Evolutionary conservation across 1,284 basidiomycete species (phyloP).

Genomic region (Ceratorhiza oryzae-sativae): DNA sequence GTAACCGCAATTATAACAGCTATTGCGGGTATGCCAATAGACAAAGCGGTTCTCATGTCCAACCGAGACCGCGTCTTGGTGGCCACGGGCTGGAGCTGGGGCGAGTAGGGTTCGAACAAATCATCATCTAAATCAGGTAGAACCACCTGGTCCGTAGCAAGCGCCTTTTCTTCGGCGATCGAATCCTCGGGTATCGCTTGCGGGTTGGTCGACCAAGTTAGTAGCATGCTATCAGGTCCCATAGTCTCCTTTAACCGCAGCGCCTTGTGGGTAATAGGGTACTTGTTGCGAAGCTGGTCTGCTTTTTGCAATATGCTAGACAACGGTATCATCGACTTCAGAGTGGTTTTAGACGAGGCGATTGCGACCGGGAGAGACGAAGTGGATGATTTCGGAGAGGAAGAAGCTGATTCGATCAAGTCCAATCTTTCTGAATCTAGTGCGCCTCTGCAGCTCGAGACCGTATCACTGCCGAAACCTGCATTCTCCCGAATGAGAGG

Average conservation of each 20-base stretch:
- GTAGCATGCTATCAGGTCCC: conserved; percentile 68
- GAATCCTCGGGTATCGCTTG: conserved; percentile 58
- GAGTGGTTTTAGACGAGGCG: conserved; percentile 1
- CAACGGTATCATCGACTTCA: conserved; percentile 52
- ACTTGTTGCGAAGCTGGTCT: conserved; percentile 8
- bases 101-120: conserved; percentile 31
- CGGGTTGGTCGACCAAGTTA: conserved; percentile 60
- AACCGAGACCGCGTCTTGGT: background rate
- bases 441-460: no score
- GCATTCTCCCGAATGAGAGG: background rate
- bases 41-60: background rate
- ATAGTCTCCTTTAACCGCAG: conserved; percentile 63
- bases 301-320: conserved; percentile 43
- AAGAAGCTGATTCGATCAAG: background rate
- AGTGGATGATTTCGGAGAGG: conserved; percentile 16
- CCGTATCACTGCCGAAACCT: no score
- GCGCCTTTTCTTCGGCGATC: conserved; percentile 68
- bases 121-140: conserved; percentile 57
- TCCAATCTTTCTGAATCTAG: no score
- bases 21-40: conserved; percentile 2
- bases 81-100: background rate
- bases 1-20: background rate
- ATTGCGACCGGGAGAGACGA: conserved; percentile 5
- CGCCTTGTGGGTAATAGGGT: background rate
- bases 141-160: conserved; percentile 59